phyloP scores from a whole-genome alignment of 768 basidiomycete genomes.

The Mycena pura region DNA sequence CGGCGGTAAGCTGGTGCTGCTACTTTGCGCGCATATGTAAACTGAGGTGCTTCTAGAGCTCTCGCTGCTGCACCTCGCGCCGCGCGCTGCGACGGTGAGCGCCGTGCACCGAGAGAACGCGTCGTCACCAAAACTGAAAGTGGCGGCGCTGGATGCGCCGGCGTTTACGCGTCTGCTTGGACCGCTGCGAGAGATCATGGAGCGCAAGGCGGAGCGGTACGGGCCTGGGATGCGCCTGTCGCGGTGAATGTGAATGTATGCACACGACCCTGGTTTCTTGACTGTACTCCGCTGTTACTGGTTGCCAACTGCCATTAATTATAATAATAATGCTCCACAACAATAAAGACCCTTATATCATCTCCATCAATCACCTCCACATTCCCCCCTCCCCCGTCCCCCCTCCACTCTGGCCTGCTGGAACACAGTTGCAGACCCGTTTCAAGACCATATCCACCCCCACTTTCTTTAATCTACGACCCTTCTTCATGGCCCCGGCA shows the following conservation, averaged over 20 bases:
- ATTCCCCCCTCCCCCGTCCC: background rate
- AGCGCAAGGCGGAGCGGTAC: slow-evolving; percentile 81
- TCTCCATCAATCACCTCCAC: background rate
- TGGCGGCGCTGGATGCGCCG: slow-evolving; percentile 90
- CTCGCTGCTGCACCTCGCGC: slow-evolving; percentile 85
- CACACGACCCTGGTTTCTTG: slow-evolving; percentile 3
- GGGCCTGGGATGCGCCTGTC: slow-evolving; percentile 42
- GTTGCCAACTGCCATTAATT: slow-evolving; percentile 7
- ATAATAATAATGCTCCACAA: slow-evolving; percentile 15
- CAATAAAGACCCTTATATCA: background rate
- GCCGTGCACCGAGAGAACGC: slow-evolving; percentile 62
- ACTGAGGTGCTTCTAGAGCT: slow-evolving; percentile 64
- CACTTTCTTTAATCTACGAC: slow-evolving; percentile 13
- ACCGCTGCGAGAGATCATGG: slow-evolving; percentile 92
- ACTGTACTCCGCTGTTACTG: too few species aligned
- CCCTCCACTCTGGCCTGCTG: slow-evolving; percentile 11
- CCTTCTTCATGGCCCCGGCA: background rate
- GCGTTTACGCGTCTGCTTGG: slow-evolving; percentile 95
- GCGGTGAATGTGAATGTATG: slow-evolving; percentile 37
- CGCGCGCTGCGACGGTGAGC: slow-evolving; percentile 96
- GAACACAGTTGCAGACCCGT: slow-evolving; percentile 13
- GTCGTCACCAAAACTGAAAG: slow-evolving; percentile 75
- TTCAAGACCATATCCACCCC: slow-evolving; percentile 28
- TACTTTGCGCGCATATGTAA: background rate
- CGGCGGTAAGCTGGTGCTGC: slow-evolving; percentile 70